phyloP scores from a whole-genome alignment of 345 rosid species.

The Triadica sebifera region DNA sequence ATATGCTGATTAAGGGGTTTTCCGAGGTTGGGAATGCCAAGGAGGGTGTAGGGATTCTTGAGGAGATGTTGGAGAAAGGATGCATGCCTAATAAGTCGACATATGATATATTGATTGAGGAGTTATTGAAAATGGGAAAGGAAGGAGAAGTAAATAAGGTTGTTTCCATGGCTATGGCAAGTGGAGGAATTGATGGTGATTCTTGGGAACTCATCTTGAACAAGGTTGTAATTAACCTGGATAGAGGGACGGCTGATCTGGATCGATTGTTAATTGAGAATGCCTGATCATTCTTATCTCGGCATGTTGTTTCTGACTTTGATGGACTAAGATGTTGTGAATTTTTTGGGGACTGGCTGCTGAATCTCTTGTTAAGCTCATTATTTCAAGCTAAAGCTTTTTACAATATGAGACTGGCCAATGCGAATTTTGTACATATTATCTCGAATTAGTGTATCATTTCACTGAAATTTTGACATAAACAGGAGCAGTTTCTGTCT shows the following conservation, averaged over 20 bases:
- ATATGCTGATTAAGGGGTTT: slow-evolving; percentile 68
- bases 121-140: slow-evolving; percentile 38
- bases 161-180: slow-evolving; percentile 46
- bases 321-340: background rate
- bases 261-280: slow-evolving; percentile 37
- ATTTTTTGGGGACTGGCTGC: background rate
- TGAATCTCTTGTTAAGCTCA: background rate
- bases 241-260: slow-evolving; percentile 32
- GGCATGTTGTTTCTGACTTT: background rate
- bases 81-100: slow-evolving; percentile 60
- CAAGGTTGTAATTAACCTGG: slow-evolving; percentile 39
- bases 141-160: slow-evolving; percentile 52
- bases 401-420: background rate
- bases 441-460: too few relatives aligned
- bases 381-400: background rate
- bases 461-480: too few relatives aligned
- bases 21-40: slow-evolving; percentile 57
- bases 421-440: too few relatives aligned
- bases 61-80: slow-evolving; percentile 78
- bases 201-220: slow-evolving; percentile 57
- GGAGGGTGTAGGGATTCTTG: slow-evolving; percentile 65
- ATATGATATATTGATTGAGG: slow-evolving; percentile 49
- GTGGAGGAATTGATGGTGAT: slow-evolving; percentile 47
- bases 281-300: background rate
- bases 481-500: too few relatives aligned